Base-by-base conservation (phyloP, 768 basidiomycete species). In the Leccinum truebloodii region DNA sequence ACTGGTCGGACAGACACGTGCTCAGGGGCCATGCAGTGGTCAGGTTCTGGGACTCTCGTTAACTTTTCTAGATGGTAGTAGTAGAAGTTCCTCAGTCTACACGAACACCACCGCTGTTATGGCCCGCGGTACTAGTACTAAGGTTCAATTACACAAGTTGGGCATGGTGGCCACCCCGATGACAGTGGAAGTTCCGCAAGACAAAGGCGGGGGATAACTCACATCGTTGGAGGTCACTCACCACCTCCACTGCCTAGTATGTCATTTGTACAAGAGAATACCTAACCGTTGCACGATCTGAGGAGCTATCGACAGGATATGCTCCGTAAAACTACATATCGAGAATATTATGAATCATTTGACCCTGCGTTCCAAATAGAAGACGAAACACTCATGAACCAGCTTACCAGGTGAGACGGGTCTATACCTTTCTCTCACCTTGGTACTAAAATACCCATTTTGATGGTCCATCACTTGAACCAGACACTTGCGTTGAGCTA, bases 181-280 rank as follows among this genome's bases (percentile, higher is more conserved):
- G 18, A 53, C 34, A 13, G 57, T 58, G 12, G 51, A 51, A 53
- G 39, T 57, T 13, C 55, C 55, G 7, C 58, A 59, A 16, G 58
- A 50, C 16, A 32, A 56, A 37, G 57, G 52, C 32, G 58, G 64
- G 20, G 61, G 58, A 61, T 62, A 59, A 28, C 49, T 65, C 12
- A 52, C 49, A 2, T 57, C 61, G 8, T n/a, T 65, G 52, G 58
- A 59, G 30, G 20, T 51, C 6, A 20, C 22, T 6, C 61, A 65
- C n/a, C 61, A 63, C 6, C 14, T 65, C 9, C 49, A 57, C 9
- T 64, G 60, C 44, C n/a, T 64, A 26, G 63, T 55, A 34, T 32
- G 59, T 37, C 13, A 8, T 18, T 37, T 37, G 14, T 10, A 9
- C 6, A 16, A 18, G 16, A n/a, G 7, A 30, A 18, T 52, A 6